Percentiles rank a stretch among this genome's conserved stretches.
These are phyloP conservation scores for Aureobasidium melanogenum DNA, from an alignment of 2,329 filamentous ascomycete species.

Conservation along the genomic window DNA sequence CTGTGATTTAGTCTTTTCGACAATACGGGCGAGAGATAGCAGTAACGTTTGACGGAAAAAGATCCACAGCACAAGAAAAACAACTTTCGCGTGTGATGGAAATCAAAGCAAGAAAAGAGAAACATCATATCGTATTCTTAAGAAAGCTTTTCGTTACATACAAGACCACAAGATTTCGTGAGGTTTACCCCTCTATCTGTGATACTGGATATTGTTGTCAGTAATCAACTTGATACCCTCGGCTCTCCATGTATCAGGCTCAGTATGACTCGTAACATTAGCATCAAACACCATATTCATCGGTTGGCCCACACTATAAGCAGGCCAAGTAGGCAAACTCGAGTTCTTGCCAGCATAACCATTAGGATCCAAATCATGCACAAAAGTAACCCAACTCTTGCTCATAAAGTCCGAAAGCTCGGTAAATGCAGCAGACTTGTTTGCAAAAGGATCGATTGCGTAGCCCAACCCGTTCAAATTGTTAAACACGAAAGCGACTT, in stretches of 20 bases:
- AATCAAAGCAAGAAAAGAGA: background rate
- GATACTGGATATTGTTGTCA: conserved; percentile 11
- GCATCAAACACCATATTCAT: conserved; percentile 40
- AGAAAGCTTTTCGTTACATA: background rate
- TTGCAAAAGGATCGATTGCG: conserved; percentile 26
- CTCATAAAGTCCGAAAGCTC: conserved; percentile 36
- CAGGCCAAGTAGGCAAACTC: conserved; percentile 26
- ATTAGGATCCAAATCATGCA: conserved; percentile 34
- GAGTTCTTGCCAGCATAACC: conserved; percentile 18
- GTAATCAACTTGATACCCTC: conserved; percentile 37
- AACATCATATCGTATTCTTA: background rate
- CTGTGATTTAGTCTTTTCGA: no score
- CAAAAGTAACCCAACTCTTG: conserved; percentile 37
- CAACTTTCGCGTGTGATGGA: no score
- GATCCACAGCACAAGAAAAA: no score
- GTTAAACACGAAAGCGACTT: conserved; percentile 40
- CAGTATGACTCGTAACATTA: conserved; percentile 30
- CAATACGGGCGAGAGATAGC: no score
- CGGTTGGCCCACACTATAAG: conserved; percentile 26
- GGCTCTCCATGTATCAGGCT: conserved; percentile 36
- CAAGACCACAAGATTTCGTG: background rate
- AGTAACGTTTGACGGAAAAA: no score
- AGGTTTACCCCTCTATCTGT: conserved; percentile 4
- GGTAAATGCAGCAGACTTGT: conserved; percentile 29
- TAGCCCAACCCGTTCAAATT: conserved; percentile 38